Percentiles rank a stretch among this genome's conserved stretches.
These are phyloP conservation scores for Rosa persica DNA, from an alignment of 306 rosid species.

Conservation along the genomic window DNA sequence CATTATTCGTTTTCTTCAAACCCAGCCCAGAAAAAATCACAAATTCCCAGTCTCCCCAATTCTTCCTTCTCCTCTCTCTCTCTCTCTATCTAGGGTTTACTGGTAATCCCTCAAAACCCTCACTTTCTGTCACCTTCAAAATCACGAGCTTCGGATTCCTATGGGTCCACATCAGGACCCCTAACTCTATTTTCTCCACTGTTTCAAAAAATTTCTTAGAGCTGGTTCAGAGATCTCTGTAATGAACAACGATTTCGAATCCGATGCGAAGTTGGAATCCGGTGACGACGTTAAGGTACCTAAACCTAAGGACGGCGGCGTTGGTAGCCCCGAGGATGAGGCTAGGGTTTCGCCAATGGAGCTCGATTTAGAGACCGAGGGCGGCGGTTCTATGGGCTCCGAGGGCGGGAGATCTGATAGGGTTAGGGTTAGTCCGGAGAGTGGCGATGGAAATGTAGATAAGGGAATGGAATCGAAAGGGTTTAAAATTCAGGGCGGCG, in stretches of 20 bases:
- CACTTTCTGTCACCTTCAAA: background rate
- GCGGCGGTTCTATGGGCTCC: constrained; percentile 10
- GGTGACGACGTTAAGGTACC: constrained; percentile 26
- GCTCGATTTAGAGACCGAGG: constrained; percentile 37
- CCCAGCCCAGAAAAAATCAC: constrained; percentile 19
- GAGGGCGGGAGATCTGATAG: constrained; percentile 33
- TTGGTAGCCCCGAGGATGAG: constrained; percentile 30
- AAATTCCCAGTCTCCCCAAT: background rate
- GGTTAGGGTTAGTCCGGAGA: constrained; percentile 44
- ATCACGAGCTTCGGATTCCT: background rate
- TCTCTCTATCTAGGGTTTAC: constrained; percentile 30
- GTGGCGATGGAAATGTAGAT: constrained; percentile 27
- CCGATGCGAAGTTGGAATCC: constrained; percentile 32
- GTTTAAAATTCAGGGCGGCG: constrained; percentile 4
- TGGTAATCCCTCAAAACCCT: constrained; percentile 10
- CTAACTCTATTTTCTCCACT: constrained; percentile 14
- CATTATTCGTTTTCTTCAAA: background rate
- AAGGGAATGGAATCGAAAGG: constrained; percentile 23
- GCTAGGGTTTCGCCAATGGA: constrained; percentile 42
- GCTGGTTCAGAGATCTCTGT: constrained; percentile 32
- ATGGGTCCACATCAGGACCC: constrained; percentile 21
- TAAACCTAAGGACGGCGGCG: constrained; percentile 25
- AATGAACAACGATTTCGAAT: constrained; percentile 54
- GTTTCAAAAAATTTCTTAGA: background rate
- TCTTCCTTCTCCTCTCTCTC: constrained; percentile 15